Evolutionary conservation across 441 rosid genomes (phyloP), one percentile per base, ranked within the genome.

Genomic region (Adansonia madagascariensis): DNA sequence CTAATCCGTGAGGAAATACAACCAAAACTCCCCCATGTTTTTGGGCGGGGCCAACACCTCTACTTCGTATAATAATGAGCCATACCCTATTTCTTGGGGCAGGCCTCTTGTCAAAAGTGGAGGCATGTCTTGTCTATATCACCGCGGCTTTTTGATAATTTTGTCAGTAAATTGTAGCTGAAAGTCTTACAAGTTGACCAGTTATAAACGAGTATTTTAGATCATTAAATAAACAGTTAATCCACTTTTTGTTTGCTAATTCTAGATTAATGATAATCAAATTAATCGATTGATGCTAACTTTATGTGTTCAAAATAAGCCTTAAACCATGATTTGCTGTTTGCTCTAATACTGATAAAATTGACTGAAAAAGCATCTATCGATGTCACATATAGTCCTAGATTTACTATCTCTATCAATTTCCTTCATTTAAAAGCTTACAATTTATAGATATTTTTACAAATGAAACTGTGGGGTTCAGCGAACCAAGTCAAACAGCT

Each of bases 61-160:
- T 15, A 24, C 1, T 24, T 24, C 27, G 3, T 3, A 71, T 52
- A 24, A 47, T 47, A 52, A 53, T 71, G 46, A 35, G 31, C 47
- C 74, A 71, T 8, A 31, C 59, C 74, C 46, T 27, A 35, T 70
- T 52, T 53, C 61, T 15, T 27, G n/a, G 44, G 60, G 46, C 46
- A 70, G 1, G 24, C 7, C 24, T 50, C 50, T 27, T 27, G 46
- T 27, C 46, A 0, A 35, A 70, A 70, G 56, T 24, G 47, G 74
- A 3, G 14, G 27, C 61, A 52, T 31, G 31, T 8, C 24, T 71
- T 52, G 46, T 71, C 74, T 71, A 27, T 9, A 24, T 24, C 74
- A 50, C 11, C 1, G 14, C 11, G 12, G 46, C 47, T 52, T 71
- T 71, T 53, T 71, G 62, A 31, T 8, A 7, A 22, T 15, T 50